Evolutionary conservation across 2,329 filamentous ascomycete species (phyloP), one percentile per base, ranked within the genome.

Genomic region (Colletotrichum sp.): DNA sequence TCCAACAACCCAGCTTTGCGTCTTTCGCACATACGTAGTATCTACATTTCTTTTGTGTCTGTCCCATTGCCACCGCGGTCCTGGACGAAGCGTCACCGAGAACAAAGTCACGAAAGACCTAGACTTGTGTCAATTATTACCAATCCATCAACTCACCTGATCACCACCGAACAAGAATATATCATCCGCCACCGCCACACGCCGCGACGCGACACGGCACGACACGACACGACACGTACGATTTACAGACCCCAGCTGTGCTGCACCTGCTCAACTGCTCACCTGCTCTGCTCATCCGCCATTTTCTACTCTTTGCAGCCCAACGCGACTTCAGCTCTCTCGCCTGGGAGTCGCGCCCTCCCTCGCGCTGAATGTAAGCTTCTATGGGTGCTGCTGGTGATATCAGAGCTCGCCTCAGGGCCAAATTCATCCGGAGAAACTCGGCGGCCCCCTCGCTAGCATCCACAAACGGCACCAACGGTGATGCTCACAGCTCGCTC

Each of bases 341-440:
- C 58, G 27, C 51, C 27, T 31, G 47, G 38, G 47, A 54, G 47
- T 36, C 24, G 38, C 66, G 29, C 54, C 54, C 51, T 70, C 59
- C 33, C 66, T n/a, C 59, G 36, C 38, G 54, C 31, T 54, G 61
- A 57, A 65, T 66, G 61, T 61, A 24, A 73, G 36, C 38, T 34
- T 47, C 43, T 34, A 73, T 73, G 71, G 71, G 71, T 55, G 65
- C 71, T 57, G 86, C 85, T 73, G 77, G 79, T 47, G 85, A 87
- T 76, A 79, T 88, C 70, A 84, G 82, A 77, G 84, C 86, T 75
- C 86, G 86, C 76, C 83, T 89, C 78, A 84, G 85, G 79, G 85
- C 86, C 77, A 86, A 84, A 75, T 84, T 88, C 74, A 81, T 84
- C 69, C 81, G 85, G 73, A 83, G 86, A 76, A 82, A 85, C 71